Percentiles rank a stretch among this genome's conserved stretches.
Conservation (phyloP, 805 yeast genomes). For the Wickerhamiella occidentalis region DNA sequence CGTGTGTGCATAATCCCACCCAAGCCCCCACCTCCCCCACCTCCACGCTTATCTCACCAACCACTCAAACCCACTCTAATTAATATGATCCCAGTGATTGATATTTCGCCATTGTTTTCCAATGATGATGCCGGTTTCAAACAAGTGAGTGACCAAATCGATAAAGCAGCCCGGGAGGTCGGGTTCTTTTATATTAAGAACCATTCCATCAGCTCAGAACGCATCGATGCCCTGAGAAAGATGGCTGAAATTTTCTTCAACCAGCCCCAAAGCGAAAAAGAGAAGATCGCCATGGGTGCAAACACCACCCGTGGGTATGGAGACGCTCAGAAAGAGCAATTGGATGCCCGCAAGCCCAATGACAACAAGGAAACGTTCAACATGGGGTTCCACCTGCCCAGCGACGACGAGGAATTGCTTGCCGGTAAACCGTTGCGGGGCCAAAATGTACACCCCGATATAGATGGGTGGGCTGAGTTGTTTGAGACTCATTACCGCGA, state of each 20-base stretch:
- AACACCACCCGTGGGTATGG: conserved; percentile 47
- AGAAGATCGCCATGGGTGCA: conserved; percentile 39
- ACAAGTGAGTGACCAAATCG: conserved; percentile 23
- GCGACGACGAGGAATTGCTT: conserved; percentile 8
- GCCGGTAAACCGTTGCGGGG: conserved; percentile 38
- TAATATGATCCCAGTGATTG: conserved; percentile 10
- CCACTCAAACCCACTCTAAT: background rate
- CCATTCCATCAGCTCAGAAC: conserved; percentile 35
- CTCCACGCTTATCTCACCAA: background rate
- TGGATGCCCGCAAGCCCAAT: conserved; percentile 38
- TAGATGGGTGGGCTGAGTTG: conserved; percentile 35
- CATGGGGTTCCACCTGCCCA: conserved; percentile 29
- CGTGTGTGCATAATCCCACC: too few relatives aligned
- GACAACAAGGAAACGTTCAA: conserved; percentile 57
- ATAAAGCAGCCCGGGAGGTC: conserved; percentile 39
- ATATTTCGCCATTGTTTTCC: conserved; percentile 2
- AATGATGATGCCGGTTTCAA: conserved; percentile 22
- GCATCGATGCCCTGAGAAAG: conserved; percentile 29
- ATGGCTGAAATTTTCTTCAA: conserved; percentile 36
- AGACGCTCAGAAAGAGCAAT: conserved; percentile 48
- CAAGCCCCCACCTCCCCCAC: background rate
- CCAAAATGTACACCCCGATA: conserved; percentile 39
- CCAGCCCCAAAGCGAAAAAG: conserved; percentile 36
- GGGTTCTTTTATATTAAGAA: conserved; percentile 43
- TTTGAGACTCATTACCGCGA: conserved; percentile 33